Base-by-base conservation (phyloP, 345 rosid species). In the Trapa bicornis region DNA sequence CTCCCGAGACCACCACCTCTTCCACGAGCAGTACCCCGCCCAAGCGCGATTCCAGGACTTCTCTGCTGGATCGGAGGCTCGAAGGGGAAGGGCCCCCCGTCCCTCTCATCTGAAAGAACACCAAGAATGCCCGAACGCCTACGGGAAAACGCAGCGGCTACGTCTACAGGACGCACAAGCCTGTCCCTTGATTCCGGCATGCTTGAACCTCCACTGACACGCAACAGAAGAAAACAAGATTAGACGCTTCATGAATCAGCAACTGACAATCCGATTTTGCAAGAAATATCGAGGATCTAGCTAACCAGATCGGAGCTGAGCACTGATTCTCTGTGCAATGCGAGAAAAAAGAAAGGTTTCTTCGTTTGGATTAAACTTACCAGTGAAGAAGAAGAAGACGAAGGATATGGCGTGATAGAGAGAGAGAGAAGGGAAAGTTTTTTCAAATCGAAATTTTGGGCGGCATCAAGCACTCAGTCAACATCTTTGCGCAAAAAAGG, bases 151-250 rank as follows among this genome's bases (percentile, higher is more conserved):
- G 78, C 57, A 1, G 71, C 74, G 0, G 83, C 82, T 41, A 85
- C 29, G 64, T 94, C 97, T 0, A 87, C 79, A 0, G 86, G 74
- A 69, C 87, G 79, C 33, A 67, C 61, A 35, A 87, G 53, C 65
- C 99, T 78, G 63, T 91, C 95, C 72, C 99, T 85, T 16, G 95
- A 70, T 72, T 87, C 89, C 38, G 83, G 71, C 96, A 89, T 3
- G 47, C 66, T 57, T 47, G 14, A 65, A 57, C 78, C 65, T 74
- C 43, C 47, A 69, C 56, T 2, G 52, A 65, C 45, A 10, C 60
- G 68, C 32, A 32, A 62, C 13, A 13, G 5, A 33, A 37, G 43
- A 71, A 2, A 17, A 47, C 16, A 41, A 16, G 2, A 29, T 16
- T 15, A 53, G 15, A 41, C 52, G 56, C 47, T 41, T 2, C 6